Base-by-base conservation (phyloP, 2,329 filamentous ascomycete species). In the Lasiodiplodia citricola region DNA sequence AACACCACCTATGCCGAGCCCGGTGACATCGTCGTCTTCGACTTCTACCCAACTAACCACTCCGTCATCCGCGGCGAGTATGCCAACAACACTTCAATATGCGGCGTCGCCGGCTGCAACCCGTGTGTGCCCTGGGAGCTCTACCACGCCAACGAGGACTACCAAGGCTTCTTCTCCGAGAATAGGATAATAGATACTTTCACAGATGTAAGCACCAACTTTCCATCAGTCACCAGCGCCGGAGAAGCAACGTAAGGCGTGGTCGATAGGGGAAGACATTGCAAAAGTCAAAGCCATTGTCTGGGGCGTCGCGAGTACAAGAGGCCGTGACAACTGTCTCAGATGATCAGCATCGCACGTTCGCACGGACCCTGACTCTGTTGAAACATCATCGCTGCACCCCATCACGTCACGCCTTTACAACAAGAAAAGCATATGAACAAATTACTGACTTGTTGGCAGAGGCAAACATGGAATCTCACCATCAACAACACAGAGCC, bases 31-130 rank as follows among this genome's bases (percentile, higher is more conserved):
- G 69, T 81, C 6, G 68, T 71, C 31, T 81, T 80, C 69, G 70
- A 75, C 55, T 83, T 83, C 73, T 82, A 76, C 52, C 78, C 80
- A 4, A 74, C 76, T 16, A 81, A 82, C 65, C 82, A 84, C 68
- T 82, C 80, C 0, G 81, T 84, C 4, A 78, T 80, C 31, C 74
- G 79, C 41, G 78, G 81, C 5, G 79, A 79, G 41, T 83, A 77
- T 68, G 71, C 69, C 31, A 74, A 71, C 28, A 37, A 25, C 21
- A 47, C 44, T 21, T 18, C 38, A 5, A 38, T 41, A 21, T 70
- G 69, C 37, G 52, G 60, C 23, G 51, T 11, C 18, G 38, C 38
- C 7, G 68, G 60, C 23, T 74, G 74, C 38, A 75, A 73, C 66
- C 79, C 82, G 4, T 83, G 81, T 68, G 74, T 82, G 23, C 81